Evolutionary conservation across 179 eudicot species (phyloP).

Genomic region (Camellia oleifera): DNA sequence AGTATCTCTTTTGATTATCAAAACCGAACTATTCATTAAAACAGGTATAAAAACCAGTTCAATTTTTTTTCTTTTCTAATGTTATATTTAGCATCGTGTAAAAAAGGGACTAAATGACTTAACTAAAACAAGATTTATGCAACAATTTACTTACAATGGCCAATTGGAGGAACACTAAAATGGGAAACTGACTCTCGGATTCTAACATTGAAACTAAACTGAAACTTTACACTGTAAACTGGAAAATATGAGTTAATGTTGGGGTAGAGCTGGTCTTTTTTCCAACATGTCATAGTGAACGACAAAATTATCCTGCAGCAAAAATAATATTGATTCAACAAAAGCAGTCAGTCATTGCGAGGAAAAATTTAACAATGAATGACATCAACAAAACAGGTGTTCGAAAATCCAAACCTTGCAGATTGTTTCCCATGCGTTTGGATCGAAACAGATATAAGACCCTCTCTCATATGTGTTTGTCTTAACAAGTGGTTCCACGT

Average conservation of each 20-base stretch:
- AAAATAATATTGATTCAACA: background rate
- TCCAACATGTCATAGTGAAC: constrained; percentile 62
- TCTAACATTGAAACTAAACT: constrained; percentile 10
- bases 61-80: background rate
- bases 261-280: constrained; percentile 64
- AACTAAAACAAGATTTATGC: constrained; percentile 3
- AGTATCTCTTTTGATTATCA: background rate
- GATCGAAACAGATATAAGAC: constrained; percentile 69
- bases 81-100: background rate
- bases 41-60: background rate
- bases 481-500: constrained; percentile 67
- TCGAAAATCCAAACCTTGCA: constrained; percentile 44
- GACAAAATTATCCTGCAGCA: constrained; percentile 59
- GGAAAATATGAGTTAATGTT: constrained; percentile 22
- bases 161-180: constrained; percentile 11
- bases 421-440: constrained; percentile 65
- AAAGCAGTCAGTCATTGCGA: background rate
- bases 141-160: constrained; percentile 21
- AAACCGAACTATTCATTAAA: background rate
- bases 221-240: constrained; percentile 30
- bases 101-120: background rate
- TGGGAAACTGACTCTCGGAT: constrained; percentile 14
- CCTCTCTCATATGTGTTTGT: constrained; percentile 67
- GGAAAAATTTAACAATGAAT: background rate
- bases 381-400: background rate